Base-by-base conservation (phyloP, 2,329 filamentous ascomycete genomes). In the Amylocarpus encephaloides region DNA sequence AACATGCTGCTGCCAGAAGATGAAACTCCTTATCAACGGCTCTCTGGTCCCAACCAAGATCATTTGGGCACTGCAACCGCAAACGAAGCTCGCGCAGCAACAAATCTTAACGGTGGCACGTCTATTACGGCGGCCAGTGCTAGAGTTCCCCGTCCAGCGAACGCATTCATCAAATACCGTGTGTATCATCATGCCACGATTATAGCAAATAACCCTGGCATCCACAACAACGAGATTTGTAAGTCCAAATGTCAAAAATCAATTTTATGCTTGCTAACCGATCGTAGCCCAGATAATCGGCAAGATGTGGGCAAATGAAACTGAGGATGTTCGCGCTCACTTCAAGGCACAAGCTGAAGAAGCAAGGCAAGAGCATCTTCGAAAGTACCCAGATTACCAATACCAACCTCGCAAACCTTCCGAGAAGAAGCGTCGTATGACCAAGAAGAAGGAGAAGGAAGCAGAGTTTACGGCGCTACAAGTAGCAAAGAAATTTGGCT, bases 341-440 rank as follows among this genome's bases (percentile, higher is more conserved):
- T 53, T 49, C 39, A 45, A 49, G n/a, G 36, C 36, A 32, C 42
- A 38, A 19, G 50, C 50, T 19, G 43, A 39, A 12, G 30, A 49
- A 19, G 43, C 43, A 19, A 53, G 49, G 43, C 6, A 9, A 11
- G 33, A 46, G 29, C 50, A 53, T 43, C 18, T 33, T 13, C n/a
- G 19, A 6, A 46, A 49, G 30, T 47, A 49, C 18, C 50, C 50
- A 18, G 29, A 29, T n/a, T 53, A 53, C 36, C 43, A 49, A 19
- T 53, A 46, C 22, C 33, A 43, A 32, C 50, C 50, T 33, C 42
- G 50, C 30, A 53, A 53, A 32, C 33, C 50, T 13, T 53, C 46
- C 1, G 50, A 53, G 26, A 53, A 46, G 30, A 53, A 53, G 36
- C 43, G 50, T n/a, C 50, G 50, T 22, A 47, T 45, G 45, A 50